Conservation (phyloP, 2,329 filamentous ascomycete genomes). For the Fusarium sp. region DNA sequence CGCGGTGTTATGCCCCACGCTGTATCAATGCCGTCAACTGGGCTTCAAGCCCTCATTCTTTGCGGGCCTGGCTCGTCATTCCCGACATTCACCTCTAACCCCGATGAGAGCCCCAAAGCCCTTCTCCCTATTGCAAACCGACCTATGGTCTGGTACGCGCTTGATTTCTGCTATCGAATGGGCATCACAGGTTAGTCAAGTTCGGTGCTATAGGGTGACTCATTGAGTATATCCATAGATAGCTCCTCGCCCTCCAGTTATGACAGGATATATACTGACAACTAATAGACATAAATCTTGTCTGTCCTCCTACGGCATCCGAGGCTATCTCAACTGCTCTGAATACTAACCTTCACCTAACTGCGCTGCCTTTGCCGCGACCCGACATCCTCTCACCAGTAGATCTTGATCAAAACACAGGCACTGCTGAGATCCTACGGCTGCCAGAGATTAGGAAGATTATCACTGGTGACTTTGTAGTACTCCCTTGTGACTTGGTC, state of each 20-base stretch:
- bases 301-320: conserved; percentile 71
- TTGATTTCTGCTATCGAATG: conserved; percentile 85
- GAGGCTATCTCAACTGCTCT: conserved; percentile 74
- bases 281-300: conserved; percentile 66
- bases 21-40: conserved; percentile 74
- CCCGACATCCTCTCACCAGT: conserved; percentile 80
- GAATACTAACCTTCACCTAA: conserved; percentile 81
- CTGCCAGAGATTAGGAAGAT: conserved; percentile 82
- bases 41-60: conserved; percentile 84
- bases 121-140: conserved; percentile 84
- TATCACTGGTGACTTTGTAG: conserved; percentile 85
- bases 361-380: conserved; percentile 75
- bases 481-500: conserved; percentile 92
- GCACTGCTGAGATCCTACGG: conserved; percentile 88
- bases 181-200: conserved; percentile 73
- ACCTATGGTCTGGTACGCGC: conserved; percentile 90
- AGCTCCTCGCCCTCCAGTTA: background rate
- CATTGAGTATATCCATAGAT: background rate
- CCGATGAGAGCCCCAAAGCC: conserved; percentile 83
- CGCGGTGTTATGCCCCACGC: conserved; percentile 74
- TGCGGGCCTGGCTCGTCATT: conserved; percentile 86
- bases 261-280: conserved; percentile 33
- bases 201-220: background rate
- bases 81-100: conserved; percentile 82
- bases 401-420: conserved; percentile 82